Evolutionary conservation across 2,329 filamentous ascomycete species (phyloP).

Genomic region (Penicillium concentricum): DNA sequence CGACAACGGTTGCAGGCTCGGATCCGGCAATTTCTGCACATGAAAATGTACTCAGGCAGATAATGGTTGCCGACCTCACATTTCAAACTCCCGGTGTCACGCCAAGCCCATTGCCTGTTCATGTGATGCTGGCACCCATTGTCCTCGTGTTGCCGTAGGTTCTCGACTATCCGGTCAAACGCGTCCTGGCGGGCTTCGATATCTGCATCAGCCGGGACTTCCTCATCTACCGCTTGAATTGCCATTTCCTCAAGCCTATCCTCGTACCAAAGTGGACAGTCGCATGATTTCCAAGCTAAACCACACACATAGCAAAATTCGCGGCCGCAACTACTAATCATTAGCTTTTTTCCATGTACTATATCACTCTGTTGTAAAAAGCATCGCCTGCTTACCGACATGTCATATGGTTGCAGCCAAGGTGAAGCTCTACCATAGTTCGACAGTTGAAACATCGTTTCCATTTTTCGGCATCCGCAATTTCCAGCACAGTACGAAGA

Average conservation of each 20-base stretch:
- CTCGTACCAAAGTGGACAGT: conserved; percentile 11
- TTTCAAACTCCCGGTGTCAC: not conserved
- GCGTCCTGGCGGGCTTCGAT: not conserved
- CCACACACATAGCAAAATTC: conserved; percentile 14
- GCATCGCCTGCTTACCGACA: conserved; percentile 13
- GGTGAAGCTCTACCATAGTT: conserved; percentile 14
- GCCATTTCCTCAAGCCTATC: conserved; percentile 5
- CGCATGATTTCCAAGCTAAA: conserved; percentile 7
- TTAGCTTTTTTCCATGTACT: not conserved
- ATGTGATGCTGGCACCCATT: conserved; percentile 11
- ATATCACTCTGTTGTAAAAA: not conserved
- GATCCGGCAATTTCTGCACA: conserved; percentile 12
- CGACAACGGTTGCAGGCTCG: conserved; percentile 8
- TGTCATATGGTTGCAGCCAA: conserved; percentile 19
- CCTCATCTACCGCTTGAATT: conserved; percentile 5
- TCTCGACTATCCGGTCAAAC: conserved; percentile 4
- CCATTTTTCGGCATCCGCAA: conserved; percentile 11
- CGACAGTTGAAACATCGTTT: conserved; percentile 14
- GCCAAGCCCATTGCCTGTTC: conserved; percentile 10
- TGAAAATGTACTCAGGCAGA: conserved; percentile 9
- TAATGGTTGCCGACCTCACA: not conserved
- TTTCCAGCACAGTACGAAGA: conserved; percentile 10
- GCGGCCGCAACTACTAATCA: conserved; percentile 4
- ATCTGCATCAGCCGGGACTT: conserved; percentile 3
- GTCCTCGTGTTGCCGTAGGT: conserved; percentile 8